These are phyloP conservation scores for Fusarium sp. DNA, from an alignment of 2,329 filamentous ascomycete genomes.

Conservation along the genomic window DNA sequence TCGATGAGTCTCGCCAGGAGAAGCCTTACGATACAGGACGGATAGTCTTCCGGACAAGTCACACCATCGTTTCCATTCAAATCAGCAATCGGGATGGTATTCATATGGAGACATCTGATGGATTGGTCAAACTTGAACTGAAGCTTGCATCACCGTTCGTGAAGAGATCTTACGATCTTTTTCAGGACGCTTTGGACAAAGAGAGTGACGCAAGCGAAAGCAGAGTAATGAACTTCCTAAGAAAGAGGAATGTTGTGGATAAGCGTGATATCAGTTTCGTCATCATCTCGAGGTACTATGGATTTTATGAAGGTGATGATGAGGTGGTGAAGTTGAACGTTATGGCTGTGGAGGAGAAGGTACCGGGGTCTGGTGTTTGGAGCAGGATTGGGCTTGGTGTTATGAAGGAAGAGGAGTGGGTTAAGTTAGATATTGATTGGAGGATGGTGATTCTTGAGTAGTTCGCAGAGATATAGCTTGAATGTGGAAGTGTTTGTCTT, in stretches of 20 bases:
- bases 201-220: fast-evolving
- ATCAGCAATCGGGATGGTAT: not conserved
- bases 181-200: not conserved
- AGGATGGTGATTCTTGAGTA: conserved; percentile 8
- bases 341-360: not conserved
- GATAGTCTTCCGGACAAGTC: conserved; percentile 15
- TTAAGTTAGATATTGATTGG: not conserved
- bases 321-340: conserved; percentile 1
- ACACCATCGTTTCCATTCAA: not conserved
- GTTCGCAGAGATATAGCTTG: not conserved
- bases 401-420: conserved; percentile 2
- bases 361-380: conserved; percentile 2
- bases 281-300: not conserved
- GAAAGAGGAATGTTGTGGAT: fast-evolving
- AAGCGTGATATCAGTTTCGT: not conserved
- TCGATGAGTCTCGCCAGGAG: not conserved
- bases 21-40: not conserved
- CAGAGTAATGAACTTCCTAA: not conserved
- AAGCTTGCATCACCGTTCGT: not conserved
- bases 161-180: not conserved
- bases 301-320: not conserved
- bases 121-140: not conserved
- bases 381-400: conserved; percentile 2
- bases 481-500: not conserved
- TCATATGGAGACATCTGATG: not conserved